Evolutionary conservation across 169 alveolate genomes (phyloP).

Genomic region (Cryptosporidium sp.): DNA sequence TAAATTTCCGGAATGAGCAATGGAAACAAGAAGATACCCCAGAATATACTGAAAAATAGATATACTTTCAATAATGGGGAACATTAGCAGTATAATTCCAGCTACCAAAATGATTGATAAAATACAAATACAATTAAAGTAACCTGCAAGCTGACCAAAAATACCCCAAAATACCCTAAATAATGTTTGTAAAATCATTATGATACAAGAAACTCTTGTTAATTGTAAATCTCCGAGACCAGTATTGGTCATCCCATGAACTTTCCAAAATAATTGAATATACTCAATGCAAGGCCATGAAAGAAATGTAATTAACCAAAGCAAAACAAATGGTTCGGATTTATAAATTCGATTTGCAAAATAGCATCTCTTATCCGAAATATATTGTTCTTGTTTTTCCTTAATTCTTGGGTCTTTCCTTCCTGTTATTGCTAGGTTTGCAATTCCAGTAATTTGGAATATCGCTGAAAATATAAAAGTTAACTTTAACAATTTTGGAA

Average conservation of each 20-base stretch:
- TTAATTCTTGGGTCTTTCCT: not conserved
- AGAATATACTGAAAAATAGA: slow-evolving; percentile 20
- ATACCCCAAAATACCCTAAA: slow-evolving; percentile 56
- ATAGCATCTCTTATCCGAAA: not conserved
- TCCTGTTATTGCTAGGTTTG: not conserved
- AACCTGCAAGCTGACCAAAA: slow-evolving; percentile 41
- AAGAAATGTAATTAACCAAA: slow-evolving; percentile 56
- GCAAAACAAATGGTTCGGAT: slow-evolving; percentile 48
- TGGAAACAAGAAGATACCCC: slow-evolving; percentile 50
- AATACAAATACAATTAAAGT: slow-evolving; percentile 38
- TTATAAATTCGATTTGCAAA: not conserved
- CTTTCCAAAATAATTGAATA: slow-evolving; percentile 59
- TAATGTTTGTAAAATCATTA: slow-evolving; percentile 24
- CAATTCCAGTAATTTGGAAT: slow-evolving; percentile 20
- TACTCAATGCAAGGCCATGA: slow-evolving; percentile 65
- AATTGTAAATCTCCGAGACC: slow-evolving; percentile 47
- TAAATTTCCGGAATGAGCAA: slow-evolving; percentile 70
- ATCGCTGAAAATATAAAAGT: slow-evolving; percentile 18
- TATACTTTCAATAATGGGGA: slow-evolving; percentile 39
- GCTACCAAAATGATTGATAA: slow-evolving; percentile 25
- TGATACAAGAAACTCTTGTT: slow-evolving; percentile 41
- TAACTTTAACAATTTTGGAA: slow-evolving; percentile 26
- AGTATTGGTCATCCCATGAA: slow-evolving; percentile 50
- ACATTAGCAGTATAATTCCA: slow-evolving; percentile 32
- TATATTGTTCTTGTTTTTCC: slow-evolving; percentile 1